Conservation (phyloP, 441 rosid genomes). For the Adansonia madagascariensis region DNA sequence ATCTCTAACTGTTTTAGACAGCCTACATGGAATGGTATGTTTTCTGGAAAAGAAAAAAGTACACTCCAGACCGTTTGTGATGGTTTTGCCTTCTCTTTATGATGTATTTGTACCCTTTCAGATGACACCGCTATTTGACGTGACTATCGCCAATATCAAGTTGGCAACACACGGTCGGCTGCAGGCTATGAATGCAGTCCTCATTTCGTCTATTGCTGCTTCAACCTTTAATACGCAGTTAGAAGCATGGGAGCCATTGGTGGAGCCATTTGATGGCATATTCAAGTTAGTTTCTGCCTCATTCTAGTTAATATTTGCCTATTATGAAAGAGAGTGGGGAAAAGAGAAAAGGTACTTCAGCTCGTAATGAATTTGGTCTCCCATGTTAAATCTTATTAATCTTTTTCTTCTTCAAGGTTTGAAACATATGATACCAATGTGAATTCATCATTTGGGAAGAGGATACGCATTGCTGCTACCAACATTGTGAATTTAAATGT, state of each 20-base stretch:
- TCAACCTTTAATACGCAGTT: constrained; percentile 92
- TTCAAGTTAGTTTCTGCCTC: constrained; percentile 70
- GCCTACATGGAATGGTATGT: constrained; percentile 92
- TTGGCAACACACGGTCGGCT: constrained; percentile 93
- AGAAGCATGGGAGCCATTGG: constrained; percentile 99
- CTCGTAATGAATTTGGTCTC: constrained; percentile 21
- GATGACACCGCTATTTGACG: constrained; percentile 95
- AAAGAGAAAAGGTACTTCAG: constrained; percentile 21
- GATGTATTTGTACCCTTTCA: constrained; percentile 47
- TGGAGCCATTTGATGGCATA: constrained; percentile 99
- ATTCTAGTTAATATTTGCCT: constrained; percentile 24
- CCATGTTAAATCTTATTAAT: constrained; percentile 26
- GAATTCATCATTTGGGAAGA: constrained; percentile 75
- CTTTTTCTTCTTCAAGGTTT: constrained; percentile 57
- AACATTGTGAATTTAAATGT: constrained; percentile 82
- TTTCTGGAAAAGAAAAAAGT: constrained; percentile 28
- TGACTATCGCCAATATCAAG: constrained; percentile 90
- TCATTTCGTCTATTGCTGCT: constrained; percentile 93
- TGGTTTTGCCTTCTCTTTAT: constrained; percentile 26
- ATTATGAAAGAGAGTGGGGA: neutral
- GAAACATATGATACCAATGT: constrained; percentile 81
- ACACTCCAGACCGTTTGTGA: constrained; percentile 17
- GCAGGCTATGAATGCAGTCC: constrained; percentile 97
- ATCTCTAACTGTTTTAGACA: constrained; percentile 86
- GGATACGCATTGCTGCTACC: constrained; percentile 83